Conservation (phyloP, 2,329 filamentous ascomycete species). For the Truncatella angustata region DNA sequence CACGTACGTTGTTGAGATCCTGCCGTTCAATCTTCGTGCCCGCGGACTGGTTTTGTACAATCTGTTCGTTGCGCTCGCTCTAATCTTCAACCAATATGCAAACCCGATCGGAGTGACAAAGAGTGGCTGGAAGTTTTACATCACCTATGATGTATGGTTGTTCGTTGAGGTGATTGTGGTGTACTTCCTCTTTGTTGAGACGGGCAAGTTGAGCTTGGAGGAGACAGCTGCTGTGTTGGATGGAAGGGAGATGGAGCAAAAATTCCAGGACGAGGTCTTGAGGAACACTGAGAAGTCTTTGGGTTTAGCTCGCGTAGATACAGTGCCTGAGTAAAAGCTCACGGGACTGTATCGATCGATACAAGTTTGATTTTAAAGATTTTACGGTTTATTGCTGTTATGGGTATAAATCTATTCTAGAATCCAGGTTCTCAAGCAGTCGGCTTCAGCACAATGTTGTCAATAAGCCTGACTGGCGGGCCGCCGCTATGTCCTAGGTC, state of each 20-base stretch:
- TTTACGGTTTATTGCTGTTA: too few species aligned
- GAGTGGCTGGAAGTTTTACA: slow-evolving; percentile 21
- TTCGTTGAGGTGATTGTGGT: slow-evolving; percentile 17
- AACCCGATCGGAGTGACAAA: slow-evolving; percentile 22
- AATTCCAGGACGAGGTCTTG: slow-evolving; percentile 12
- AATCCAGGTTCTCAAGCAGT: slow-evolving; percentile 8
- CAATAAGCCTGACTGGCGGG: slow-evolving; percentile 82
- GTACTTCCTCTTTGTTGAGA: slow-evolving; percentile 39
- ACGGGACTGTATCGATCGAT: neutral
- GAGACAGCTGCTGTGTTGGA: slow-evolving; percentile 24
- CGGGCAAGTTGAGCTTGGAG: slow-evolving; percentile 37
- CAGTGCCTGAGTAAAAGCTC: neutral
- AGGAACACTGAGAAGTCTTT: slow-evolving; percentile 14
- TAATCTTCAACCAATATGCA: slow-evolving; percentile 24
- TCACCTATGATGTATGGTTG: slow-evolving; percentile 21
- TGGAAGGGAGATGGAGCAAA: slow-evolving; percentile 26
- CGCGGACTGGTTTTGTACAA: slow-evolving; percentile 15
- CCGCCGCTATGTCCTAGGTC: slow-evolving; percentile 71
- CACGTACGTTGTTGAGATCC: slow-evolving; percentile 32
- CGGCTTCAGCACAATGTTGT: slow-evolving; percentile 77
- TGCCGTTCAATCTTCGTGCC: slow-evolving; percentile 29
- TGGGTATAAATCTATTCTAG: slow-evolving; percentile 14
- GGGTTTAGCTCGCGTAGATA: slow-evolving; percentile 6
- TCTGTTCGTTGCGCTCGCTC: slow-evolving; percentile 27
- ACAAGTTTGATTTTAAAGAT: neutral